Conservation (phyloP, 2,329 filamentous ascomycete genomes). For the Hypoxylon sp. region DNA sequence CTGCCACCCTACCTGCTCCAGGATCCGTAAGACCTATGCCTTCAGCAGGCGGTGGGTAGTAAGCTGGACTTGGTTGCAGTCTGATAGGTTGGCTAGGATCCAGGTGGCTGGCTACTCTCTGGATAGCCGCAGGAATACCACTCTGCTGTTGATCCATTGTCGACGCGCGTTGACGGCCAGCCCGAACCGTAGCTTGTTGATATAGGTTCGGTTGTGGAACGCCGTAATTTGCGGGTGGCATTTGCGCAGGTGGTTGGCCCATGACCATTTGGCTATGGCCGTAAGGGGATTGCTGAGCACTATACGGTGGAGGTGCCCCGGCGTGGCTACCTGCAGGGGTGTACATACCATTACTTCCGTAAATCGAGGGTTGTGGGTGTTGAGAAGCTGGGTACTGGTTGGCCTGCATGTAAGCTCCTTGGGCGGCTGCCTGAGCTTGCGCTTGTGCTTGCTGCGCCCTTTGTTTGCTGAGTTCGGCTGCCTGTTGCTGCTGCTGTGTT, state of each 20-base stretch:
- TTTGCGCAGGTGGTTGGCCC: slow-evolving; percentile 75
- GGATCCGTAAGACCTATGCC: slow-evolving; percentile 78
- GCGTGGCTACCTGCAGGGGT: slow-evolving; percentile 68
- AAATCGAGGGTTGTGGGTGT: slow-evolving; percentile 74
- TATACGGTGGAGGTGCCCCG: slow-evolving; percentile 83
- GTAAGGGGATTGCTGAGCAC: slow-evolving; percentile 78
- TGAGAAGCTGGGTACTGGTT: slow-evolving; percentile 65
- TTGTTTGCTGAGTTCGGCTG: slow-evolving; percentile 93
- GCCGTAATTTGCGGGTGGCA: slow-evolving; percentile 75
- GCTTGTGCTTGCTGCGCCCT: slow-evolving; percentile 80
- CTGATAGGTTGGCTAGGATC: slow-evolving; percentile 95
- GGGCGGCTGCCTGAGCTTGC: slow-evolving; percentile 77
- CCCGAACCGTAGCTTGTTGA: slow-evolving; percentile 83
- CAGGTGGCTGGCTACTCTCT: slow-evolving; percentile 94
- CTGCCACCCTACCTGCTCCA: slow-evolving; percentile 68
- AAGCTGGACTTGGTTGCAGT: slow-evolving; percentile 94
- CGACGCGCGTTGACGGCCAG: slow-evolving; percentile 88
- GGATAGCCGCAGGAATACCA: slow-evolving; percentile 91
- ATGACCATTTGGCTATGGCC: slow-evolving; percentile 81
- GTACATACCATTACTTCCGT: slow-evolving; percentile 88
- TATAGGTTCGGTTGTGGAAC: slow-evolving; percentile 72
- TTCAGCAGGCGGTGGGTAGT: slow-evolving; percentile 94
- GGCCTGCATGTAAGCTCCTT: slow-evolving; percentile 74
- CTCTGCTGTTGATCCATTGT: slow-evolving; percentile 97
- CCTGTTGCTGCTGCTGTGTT: slow-evolving; percentile 95